Conservation (phyloP, 441 rosid genomes). For the Populus hybrid region DNA sequence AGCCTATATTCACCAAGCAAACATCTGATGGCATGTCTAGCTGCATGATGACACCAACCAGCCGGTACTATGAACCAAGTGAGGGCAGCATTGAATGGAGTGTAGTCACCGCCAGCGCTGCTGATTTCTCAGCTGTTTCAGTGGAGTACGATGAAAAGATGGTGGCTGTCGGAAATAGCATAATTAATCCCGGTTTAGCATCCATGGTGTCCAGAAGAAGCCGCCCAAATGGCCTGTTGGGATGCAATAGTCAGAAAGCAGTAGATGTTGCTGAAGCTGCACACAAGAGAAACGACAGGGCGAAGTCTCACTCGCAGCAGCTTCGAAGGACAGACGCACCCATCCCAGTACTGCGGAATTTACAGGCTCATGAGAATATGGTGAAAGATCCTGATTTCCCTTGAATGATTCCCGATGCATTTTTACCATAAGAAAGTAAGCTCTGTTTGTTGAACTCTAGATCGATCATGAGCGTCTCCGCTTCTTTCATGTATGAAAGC, state of each 20-base stretch:
- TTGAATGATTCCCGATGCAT: conserved; percentile 15
- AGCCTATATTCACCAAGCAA: conserved; percentile 29
- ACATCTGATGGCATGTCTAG: conserved; percentile 36
- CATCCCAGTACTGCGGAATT: conserved; percentile 24
- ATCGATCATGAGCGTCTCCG: not conserved
- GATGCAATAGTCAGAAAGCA: conserved; percentile 67
- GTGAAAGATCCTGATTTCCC: conserved; percentile 46
- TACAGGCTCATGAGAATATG: conserved; percentile 30
- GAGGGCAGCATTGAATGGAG: conserved; percentile 82
- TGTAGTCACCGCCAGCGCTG: conserved; percentile 73
- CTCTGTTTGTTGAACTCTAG: not conserved
- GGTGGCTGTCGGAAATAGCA: conserved; percentile 9
- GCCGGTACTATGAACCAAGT: conserved; percentile 45
- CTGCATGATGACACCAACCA: conserved; percentile 23
- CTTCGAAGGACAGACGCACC: conserved; percentile 24
- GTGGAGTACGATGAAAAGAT: conserved; percentile 41
- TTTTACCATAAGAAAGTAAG: conserved; percentile 1
- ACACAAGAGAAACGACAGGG: conserved; percentile 28
- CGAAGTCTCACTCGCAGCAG: conserved; percentile 29
- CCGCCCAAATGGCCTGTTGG: conserved; percentile 39
- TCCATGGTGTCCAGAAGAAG: conserved; percentile 10
- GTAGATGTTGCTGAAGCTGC: conserved; percentile 54
- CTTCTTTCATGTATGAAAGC: conserved; percentile 3
- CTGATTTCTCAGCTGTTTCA: conserved; percentile 53
- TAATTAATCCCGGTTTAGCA: conserved; percentile 10